Evolutionary conservation across 2,329 filamentous ascomycete species (phyloP), one percentile per base, ranked within the genome.

Genomic region (Periconia digitata): DNA sequence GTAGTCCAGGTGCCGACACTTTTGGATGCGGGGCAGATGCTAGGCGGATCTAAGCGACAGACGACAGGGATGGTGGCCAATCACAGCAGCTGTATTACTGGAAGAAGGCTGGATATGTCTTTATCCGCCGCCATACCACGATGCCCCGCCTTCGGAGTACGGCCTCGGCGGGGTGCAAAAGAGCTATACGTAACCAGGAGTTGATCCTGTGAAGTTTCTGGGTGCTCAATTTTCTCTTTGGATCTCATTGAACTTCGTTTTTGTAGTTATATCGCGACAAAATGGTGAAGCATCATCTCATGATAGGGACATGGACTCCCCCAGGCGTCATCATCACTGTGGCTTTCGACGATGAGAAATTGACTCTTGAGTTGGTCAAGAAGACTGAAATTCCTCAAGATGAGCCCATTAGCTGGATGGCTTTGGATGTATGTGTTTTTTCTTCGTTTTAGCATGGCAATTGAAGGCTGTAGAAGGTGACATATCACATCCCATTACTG

Each of bases 351-450:
- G 89, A 92, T 59, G 87, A 92, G 72, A 84, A 83, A 34, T 76
- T 91, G 56, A 86, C 85, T 6, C 74, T 95, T 51, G 81, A 86
- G 58, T 73, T 94, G 63, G 75, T 95, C 65, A 91, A 92, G 76
- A 85, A 86, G 60, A 94, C 89, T 1, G 83, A 85, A 49, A 94
- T 95, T 47, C 86, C 89, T 4, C 74, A 87, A 44, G 87, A 92
- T 55, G 89, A 95, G 73, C 89, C 90, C 7, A 94, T 95, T 58
- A 95, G 90, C 50, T 95, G 90, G 90, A 92, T 95, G 87, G 86
- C 89, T 15, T 92, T 95, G 64, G 87, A 90, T 70, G 89, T 90
- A 76, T 74, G 86, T 51, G 10, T 24, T 23, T 12, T 41, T 17
- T 27, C 12, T 15, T 24, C 24, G 23, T 34, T 37, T 45, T 12